Evolutionary conservation across 2,329 filamentous ascomycete species (phyloP), one percentile per base, ranked within the genome.

Genomic region (Fusarium bactridioides): DNA sequence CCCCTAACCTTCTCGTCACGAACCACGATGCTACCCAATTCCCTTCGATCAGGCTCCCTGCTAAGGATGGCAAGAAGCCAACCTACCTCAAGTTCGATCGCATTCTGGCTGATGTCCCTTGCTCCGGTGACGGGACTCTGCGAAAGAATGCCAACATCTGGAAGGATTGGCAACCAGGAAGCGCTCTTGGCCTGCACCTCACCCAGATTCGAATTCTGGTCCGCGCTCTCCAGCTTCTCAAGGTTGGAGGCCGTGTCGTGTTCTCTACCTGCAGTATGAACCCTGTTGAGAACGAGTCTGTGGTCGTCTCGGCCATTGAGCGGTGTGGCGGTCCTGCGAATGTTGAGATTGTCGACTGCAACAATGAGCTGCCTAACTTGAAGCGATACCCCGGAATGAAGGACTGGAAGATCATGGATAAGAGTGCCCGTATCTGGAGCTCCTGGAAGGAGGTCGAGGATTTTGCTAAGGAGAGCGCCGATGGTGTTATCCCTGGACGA

Each of bases 231-330:
- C 95, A 98, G 83, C 94, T 99, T 91, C 89, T 99, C 74, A 98
- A 98, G 86, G 92, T 94, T 62, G 95, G 96, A 44, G 96, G 96
- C 57, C 90, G 95, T 71, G 93, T 98, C 33, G 95, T 99, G 58
- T 99, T 98, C 84, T 98, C 95, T 7, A 99, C 96, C 25, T 99
- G 96, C 87, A 98, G 94, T 82, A 94, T 99, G 93, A 99, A 99
- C 83, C 96, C 96, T 0, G 90, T 98, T 33, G 96, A 99, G 85
- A 97, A 99, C 78, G 96, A 99, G 83, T 92, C 96, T 11, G 94
- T 98, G 21, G 86, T 99, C 67, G 91, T 93, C 2, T 92, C 92
- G 31, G 96, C 96, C 16, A 95, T 99, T 76, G 92, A 94, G 76
- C 89, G 95, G 63, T 98, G 95, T 78, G 96, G 96, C 70, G 96